A percentile compares a stretch with the other conserved stretches of the same genome.
These are phyloP conservation scores for Phytophthora tentaculata DNA, from an alignment of 352 stramenopile species.

Conservation along the genomic window DNA sequence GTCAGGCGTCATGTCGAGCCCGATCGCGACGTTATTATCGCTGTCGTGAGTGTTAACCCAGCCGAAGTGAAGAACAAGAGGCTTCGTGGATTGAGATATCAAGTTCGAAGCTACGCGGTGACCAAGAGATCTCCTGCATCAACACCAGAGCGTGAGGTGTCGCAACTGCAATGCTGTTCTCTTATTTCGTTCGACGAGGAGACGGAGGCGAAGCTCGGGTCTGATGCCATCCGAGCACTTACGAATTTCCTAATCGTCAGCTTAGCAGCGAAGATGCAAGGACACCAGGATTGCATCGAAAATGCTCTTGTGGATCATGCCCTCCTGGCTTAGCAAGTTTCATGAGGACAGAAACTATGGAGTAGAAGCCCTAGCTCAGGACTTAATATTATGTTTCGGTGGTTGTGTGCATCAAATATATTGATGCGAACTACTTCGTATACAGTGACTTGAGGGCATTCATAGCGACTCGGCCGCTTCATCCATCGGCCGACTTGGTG, in stretches of 20 bases:
- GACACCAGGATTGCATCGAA: conserved; percentile 33
- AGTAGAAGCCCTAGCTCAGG: too few species aligned
- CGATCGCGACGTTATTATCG: conserved; percentile 40
- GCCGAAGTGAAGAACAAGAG: conserved; percentile 38
- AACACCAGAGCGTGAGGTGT: conserved; percentile 27
- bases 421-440: too few species aligned
- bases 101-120: conserved; percentile 30
- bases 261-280: conserved; percentile 34
- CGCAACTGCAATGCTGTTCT: conserved; percentile 31
- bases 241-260: conserved; percentile 31
- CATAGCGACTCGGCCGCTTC: too few species aligned
- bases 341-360: too few species aligned
- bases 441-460: too few species aligned
- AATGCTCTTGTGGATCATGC: conserved; percentile 38
- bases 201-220: conserved; percentile 13
- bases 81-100: conserved; percentile 23
- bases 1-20: conserved; percentile 38
- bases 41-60: conserved; percentile 34
- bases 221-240: conserved; percentile 21
- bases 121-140: conserved; percentile 28
- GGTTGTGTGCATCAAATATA: too few species aligned
- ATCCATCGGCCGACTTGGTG: too few species aligned
- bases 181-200: conserved; percentile 32
- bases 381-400: too few species aligned
- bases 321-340: conserved; percentile 13